Evolutionary conservation across 441 rosid genomes (phyloP).

Genomic region (Raphanus hybrid): DNA sequence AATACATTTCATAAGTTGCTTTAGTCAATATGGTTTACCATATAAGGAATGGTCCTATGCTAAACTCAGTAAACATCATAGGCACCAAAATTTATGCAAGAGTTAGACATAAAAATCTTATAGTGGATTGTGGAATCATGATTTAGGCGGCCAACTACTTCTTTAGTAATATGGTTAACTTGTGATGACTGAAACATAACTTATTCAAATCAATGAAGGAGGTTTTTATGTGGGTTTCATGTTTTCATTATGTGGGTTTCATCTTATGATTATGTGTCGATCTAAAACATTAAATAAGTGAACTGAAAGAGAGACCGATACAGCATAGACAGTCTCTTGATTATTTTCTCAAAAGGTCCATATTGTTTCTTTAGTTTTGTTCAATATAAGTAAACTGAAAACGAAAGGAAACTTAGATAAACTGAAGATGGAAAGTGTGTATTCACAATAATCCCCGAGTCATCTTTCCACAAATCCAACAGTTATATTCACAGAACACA

Average conservation of each 20-base stretch:
- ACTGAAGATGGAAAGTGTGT: background rate
- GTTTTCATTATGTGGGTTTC: background rate
- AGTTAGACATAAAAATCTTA: too few species aligned
- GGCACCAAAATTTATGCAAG: too few species aligned
- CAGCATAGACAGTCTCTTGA: too few species aligned
- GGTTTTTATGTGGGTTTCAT: background rate
- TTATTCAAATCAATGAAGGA: background rate
- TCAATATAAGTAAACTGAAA: background rate
- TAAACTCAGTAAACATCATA: too few species aligned
- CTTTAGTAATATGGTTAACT: background rate
- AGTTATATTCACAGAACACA: constrained; percentile 27
- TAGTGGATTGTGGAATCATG: too few species aligned
- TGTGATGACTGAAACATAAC: background rate
- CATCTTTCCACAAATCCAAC: constrained; percentile 15
- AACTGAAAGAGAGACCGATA: background rate
- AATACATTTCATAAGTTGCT: too few species aligned
- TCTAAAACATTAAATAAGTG: background rate
- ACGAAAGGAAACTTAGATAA: background rate
- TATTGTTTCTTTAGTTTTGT: background rate
- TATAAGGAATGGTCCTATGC: too few species aligned
- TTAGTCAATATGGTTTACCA: too few species aligned
- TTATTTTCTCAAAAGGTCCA: background rate
- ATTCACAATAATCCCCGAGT: constrained; percentile 14
- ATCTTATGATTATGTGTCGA: background rate
- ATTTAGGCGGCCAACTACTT: background rate